These are phyloP conservation scores for Fusarium keratoplasticum DNA, from an alignment of 2,329 filamentous ascomycete genomes.

Conservation along the genomic window DNA sequence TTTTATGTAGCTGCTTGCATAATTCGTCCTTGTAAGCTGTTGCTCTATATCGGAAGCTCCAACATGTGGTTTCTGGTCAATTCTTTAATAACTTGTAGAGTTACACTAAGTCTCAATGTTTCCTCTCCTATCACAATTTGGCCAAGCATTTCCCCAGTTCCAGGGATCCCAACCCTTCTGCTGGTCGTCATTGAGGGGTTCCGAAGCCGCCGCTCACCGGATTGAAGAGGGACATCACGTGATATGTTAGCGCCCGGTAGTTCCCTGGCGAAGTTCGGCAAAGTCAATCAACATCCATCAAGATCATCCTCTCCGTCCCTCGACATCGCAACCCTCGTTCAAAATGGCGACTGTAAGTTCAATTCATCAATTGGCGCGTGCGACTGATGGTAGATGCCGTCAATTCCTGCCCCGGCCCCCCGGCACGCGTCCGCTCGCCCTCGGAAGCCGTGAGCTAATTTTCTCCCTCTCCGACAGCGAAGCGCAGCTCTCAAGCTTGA, in stretches of 20 bases:
- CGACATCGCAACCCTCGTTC: constrained; percentile 59
- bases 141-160: not conserved
- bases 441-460: constrained; percentile 65
- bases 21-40: not conserved
- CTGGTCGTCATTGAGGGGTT: constrained; percentile 39
- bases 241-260: constrained; percentile 44
- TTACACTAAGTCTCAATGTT: not conserved
- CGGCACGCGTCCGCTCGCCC: constrained; percentile 31
- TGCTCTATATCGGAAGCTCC: not conserved
- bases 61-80: not conserved
- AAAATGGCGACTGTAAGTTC: constrained; percentile 78
- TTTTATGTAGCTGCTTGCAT: not conserved
- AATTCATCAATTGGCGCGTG: constrained; percentile 46
- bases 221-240: constrained; percentile 46
- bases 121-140: not conserved
- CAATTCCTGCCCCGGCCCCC: constrained; percentile 21
- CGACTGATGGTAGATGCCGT: constrained; percentile 29
- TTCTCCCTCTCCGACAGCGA: constrained; percentile 71
- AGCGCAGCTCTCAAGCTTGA: constrained; percentile 99
- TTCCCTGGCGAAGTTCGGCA: constrained; percentile 57
- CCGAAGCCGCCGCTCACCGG: constrained; percentile 29
- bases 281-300: constrained; percentile 59
- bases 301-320: constrained; percentile 63
- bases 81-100: not conserved
- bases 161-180: not conserved